These are phyloP conservation scores for Austropuccinia psidii DNA, from an alignment of 1,284 basidiomycete genomes.

Conservation along the genomic window DNA sequence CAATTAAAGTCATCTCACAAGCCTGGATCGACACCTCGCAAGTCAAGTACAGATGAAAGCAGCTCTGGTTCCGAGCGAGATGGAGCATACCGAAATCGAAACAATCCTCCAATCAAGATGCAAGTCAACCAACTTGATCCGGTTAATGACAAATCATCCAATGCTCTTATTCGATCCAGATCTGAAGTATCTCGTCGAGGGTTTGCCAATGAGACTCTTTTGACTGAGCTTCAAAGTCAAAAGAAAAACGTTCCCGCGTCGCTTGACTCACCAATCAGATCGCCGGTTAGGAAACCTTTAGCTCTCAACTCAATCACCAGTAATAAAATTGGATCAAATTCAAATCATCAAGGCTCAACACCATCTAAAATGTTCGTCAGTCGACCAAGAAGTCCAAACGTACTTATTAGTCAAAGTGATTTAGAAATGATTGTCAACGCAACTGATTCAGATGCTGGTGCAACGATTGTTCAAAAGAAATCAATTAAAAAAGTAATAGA, in stretches of 20 bases:
- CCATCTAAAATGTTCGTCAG: not conserved
- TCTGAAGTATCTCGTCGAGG: not conserved
- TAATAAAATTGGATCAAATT: not conserved
- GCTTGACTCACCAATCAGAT: not conserved
- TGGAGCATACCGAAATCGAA: not conserved
- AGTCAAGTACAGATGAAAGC: not conserved
- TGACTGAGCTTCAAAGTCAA: not conserved
- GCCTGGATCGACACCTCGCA: not conserved
- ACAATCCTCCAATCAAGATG: not conserved
- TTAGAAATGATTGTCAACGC: constrained; percentile 22
- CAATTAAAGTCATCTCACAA: not conserved
- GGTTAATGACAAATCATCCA: not conserved
- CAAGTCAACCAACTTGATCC: not conserved
- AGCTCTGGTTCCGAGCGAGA: not conserved
- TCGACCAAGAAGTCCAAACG: not conserved
- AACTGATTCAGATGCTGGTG: constrained; percentile 3
- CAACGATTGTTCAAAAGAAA: not conserved
- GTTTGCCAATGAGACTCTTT: too few species aligned
- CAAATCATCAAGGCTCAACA: not conserved
- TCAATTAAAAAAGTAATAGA: not conserved
- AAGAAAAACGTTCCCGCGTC: not conserved
- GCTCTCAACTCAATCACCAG: not conserved
- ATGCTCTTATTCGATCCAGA: not conserved
- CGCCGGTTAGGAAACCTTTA: not conserved
- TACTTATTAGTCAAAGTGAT: constrained; percentile 3